Base-by-base conservation (phyloP, 345 rosid species). In the Capsella bursapastoris region DNA sequence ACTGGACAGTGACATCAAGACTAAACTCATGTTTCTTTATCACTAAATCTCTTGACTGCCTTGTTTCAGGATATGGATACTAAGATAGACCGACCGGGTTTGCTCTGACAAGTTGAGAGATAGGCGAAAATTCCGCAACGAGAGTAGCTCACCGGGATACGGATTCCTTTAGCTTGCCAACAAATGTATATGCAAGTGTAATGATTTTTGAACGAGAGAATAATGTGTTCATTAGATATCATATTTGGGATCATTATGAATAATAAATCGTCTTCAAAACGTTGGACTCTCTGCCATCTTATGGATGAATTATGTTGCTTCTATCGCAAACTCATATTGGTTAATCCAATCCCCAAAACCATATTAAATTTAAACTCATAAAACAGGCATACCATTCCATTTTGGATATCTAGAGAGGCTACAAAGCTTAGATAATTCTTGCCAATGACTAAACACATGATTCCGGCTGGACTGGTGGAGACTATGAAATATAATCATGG, bases 11-110 rank as follows among this genome's bases (percentile, higher is more conserved):
- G 16, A 48, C 60, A 34, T 34, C 25, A 18, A 60, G 22, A 60
- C 48, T 6, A 51, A 44, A 74, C 72, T 49, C 72, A 35, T 47
- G 43, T 65, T 65, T 57, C 58, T 37, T 28, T 57, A 47, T 64
- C 66, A 25, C 62, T 59, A 55, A 74, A 18, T 31, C 29, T 66
- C 25, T 40, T 6, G 8, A 34, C 25, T 14, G 8, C 18, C 50
- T 34, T 68, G 43, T 61, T 68, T 52, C 74, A 75, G 79, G 79
- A 55, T 75, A 68, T 68, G 74, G 79, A 52, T 61, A 61, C 64
- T 75, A 51, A 68, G 63, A 68, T 57, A 31, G 57, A 64, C 5
- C 32, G 5, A 31, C 43, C 12, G 12, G 47, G 18, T 40, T 66
- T 43, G 51, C 59, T 35, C 32, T 16, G 47, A 9, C 25, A 6